A percentile compares a stretch with the other conserved stretches of the same genome.
Evolutionary conservation across 1,139 yeast species (phyloP).

Genomic region (Pichia sp.): DNA sequence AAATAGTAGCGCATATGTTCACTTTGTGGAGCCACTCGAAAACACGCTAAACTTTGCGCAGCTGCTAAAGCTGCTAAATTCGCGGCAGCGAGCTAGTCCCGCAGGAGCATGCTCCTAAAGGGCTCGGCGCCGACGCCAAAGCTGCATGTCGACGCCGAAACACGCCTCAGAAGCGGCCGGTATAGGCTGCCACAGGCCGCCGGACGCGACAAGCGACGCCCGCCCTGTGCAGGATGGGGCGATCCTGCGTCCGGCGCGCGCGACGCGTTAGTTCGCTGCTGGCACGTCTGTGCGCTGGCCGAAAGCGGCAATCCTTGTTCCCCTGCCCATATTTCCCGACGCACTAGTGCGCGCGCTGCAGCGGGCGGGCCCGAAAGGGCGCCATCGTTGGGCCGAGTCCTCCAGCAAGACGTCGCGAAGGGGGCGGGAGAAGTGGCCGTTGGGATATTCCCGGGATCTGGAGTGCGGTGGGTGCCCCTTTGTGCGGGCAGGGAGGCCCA

Average conservation of each 20-base stretch:
- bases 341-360: not conserved
- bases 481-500: not conserved
- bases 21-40: no score
- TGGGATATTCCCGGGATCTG: not conserved
- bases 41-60: no score
- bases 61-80: not conserved
- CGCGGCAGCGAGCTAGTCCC: not conserved
- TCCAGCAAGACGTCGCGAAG: no score
- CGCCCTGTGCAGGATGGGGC: not conserved
- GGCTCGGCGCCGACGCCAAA: not conserved
- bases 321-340: not conserved
- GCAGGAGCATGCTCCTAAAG: not conserved
- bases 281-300: not conserved
- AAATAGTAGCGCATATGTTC: no score
- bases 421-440: not conserved
- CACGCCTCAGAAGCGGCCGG: not conserved
- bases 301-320: not conserved
- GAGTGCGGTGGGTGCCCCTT: not conserved
- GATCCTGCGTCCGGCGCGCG: not conserved
- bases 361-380: not conserved
- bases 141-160: not conserved
- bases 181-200: no score
- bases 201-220: not conserved
- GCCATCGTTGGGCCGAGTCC: not conserved
- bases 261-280: not conserved